Conservation (phyloP, 306 rosid species). For the Crataegus laevigata region DNA sequence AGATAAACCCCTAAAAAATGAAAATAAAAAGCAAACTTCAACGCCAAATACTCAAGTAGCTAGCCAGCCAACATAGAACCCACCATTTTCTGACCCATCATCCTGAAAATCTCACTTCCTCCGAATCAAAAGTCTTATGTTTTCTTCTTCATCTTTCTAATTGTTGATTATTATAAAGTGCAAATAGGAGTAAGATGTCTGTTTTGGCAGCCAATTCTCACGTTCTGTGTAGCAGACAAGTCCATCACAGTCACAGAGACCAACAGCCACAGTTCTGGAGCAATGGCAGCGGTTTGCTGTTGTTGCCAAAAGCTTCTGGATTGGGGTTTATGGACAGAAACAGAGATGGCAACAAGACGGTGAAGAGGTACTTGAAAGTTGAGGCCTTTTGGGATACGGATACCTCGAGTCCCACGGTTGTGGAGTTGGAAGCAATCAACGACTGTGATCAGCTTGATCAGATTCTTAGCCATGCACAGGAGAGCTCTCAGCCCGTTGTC, state of each 20-base stretch:
- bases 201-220: conserved; percentile 48
- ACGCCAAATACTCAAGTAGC: no score
- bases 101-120: background rate
- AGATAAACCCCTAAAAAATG: background rate
- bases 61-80: background rate
- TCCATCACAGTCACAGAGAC: conserved; percentile 43
- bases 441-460: conserved; percentile 67
- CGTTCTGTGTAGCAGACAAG: conserved; percentile 32
- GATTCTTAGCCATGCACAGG: conserved; percentile 45
- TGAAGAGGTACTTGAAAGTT: conserved; percentile 31
- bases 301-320: conserved; percentile 22
- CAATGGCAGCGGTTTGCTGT: conserved; percentile 13
- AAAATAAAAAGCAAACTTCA: no score
- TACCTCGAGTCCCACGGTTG: conserved; percentile 31
- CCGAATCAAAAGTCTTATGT: background rate
- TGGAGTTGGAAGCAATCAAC: conserved; percentile 56
- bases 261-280: conserved; percentile 21
- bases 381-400: conserved; percentile 57
- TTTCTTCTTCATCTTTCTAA: background rate
- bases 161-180: background rate
- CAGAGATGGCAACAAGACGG: conserved; percentile 24
- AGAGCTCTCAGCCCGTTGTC: conserved; percentile 53
- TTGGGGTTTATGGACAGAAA: conserved; percentile 30
- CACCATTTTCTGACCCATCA: background rate
- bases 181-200: conserved; percentile 39